Evolutionary conservation across 2,329 filamentous ascomycete genomes (phyloP).

Genomic region (Alternaria ethzedia): DNA sequence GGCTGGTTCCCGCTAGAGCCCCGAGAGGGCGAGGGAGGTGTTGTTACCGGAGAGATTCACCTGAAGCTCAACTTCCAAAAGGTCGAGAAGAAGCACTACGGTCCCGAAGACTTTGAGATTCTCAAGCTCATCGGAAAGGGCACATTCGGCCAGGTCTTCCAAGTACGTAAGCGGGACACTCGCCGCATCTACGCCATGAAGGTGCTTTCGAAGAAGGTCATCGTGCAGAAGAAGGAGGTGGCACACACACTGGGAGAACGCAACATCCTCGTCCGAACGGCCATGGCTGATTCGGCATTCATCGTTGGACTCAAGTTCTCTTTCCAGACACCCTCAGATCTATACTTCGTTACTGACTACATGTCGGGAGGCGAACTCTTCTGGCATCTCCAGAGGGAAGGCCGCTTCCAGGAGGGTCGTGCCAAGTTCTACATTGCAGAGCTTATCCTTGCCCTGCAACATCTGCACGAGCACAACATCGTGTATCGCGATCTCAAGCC

Average conservation of each 20-base stretch:
- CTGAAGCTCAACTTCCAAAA: conserved; percentile 86
- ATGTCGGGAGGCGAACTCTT: conserved; percentile 99
- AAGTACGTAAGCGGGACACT: conserved; percentile 97
- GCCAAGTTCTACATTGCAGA: conserved; percentile 99
- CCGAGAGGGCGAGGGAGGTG: conserved; percentile 78
- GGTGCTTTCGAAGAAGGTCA: conserved; percentile 98
- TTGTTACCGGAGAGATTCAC: conserved; percentile 84
- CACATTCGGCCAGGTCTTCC: conserved; percentile 97
- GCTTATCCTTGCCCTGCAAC: conserved; percentile 91
- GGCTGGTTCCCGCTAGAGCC: conserved; percentile 86
- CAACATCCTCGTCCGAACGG: conserved; percentile 95
- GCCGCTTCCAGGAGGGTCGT: conserved; percentile 89
- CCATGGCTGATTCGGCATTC: conserved; percentile 93
- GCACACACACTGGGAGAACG: conserved; percentile 96
- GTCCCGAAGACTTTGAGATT: conserved; percentile 94
- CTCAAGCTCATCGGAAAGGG: conserved; percentile 96
- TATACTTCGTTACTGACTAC: conserved; percentile 98
- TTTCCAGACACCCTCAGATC: conserved; percentile 94
- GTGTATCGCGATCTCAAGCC: conserved; percentile 98
- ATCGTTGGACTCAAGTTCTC: conserved; percentile 99
- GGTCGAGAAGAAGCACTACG: conserved; percentile 84
- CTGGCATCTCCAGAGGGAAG: conserved; percentile 98
- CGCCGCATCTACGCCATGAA: conserved; percentile 99
- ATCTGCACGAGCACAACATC: conserved; percentile 95
- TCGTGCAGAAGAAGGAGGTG: conserved; percentile 99